Conservation (phyloP, 345 rosid genomes). For the Garcia nutans region DNA sequence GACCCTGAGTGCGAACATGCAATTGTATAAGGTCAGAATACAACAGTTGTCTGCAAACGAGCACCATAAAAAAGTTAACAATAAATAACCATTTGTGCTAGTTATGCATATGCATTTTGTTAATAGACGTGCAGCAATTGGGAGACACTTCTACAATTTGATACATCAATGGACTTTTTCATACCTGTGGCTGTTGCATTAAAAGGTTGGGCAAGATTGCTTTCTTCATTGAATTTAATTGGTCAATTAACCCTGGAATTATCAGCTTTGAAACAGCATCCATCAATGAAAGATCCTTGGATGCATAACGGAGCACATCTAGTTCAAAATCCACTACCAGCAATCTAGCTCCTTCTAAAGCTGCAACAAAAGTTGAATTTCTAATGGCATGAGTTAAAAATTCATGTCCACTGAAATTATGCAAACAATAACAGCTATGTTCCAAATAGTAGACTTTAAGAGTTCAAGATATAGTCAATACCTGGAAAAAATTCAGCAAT, state of each 20-base stretch:
- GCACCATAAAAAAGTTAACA: too few relatives aligned
- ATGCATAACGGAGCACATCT: slow-evolving; percentile 73
- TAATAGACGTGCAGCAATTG: not conserved
- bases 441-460: not conserved
- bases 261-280: slow-evolving; percentile 62
- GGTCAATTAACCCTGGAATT: slow-evolving; percentile 76
- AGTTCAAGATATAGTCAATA: slow-evolving; percentile 24
- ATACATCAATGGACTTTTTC: not conserved
- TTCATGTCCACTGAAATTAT: not conserved
- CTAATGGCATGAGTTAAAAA: slow-evolving; percentile 2
- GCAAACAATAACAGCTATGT: not conserved
- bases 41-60: not conserved
- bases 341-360: slow-evolving; percentile 64
- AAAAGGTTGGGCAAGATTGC: slow-evolving; percentile 51
- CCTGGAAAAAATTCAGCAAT: slow-evolving; percentile 77
- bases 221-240: slow-evolving; percentile 64
- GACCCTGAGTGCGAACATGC: not conserved
- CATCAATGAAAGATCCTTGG: slow-evolving; percentile 61
- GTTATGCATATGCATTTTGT: not conserved
- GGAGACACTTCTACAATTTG: not conserved
- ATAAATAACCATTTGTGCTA: not conserved
- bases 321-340: slow-evolving; percentile 63
- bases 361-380: slow-evolving; percentile 36
- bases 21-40: not conserved
- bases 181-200: slow-evolving; percentile 61